Evolutionary conservation across 768 basidiomycete genomes (phyloP), one percentile per base, ranked within the genome.

Genomic region (Pluteus cervinus): DNA sequence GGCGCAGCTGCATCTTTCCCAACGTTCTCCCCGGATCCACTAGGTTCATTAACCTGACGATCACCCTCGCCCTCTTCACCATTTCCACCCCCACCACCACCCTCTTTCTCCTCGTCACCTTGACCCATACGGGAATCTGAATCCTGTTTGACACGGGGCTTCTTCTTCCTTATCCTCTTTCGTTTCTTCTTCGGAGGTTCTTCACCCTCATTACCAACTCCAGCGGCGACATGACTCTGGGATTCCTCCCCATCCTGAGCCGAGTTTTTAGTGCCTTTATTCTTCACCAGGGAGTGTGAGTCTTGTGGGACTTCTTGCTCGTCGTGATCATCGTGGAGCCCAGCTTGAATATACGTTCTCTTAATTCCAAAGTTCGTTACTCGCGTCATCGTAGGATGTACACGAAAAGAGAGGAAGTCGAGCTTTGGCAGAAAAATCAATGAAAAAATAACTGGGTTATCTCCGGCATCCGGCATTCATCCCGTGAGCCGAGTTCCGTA

Each of bases 281-380:
- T 42, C 40, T 18, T 30, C 46, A 29, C 21, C 26, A 28, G 37
- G 26, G n/a, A n/a, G n/a, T n/a, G n/a, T 36, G 17, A 33, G 28
- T 36, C 37, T 12, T 28, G 24, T 30, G 2, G 21, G 33, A 44
- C 42, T 15, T 48, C 48, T 7, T 36, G 20, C 23, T 45, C 33
- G 20, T 40, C 45, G 30, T 54, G 47, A 12, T 46, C 41, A 10
- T 55, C 39, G 7, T 25, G 40, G 45, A 82, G 75, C 0, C 74
- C 77, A 10, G 84, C 80, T 43, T 87, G 67, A 10, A 86, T 45
- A 50, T 85, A 76, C 4, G 76, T 80, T 34, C 86, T 64, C 54
- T 88, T 89, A 37, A 72, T 69, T n/a, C 79, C 80, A 55, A 87
- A 70, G 47, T 76, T 79, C 7, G 86, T 86, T 40, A 79, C 62